phyloP scores from a whole-genome alignment of 768 basidiomycete species.

The Mrakia frigida region DNA sequence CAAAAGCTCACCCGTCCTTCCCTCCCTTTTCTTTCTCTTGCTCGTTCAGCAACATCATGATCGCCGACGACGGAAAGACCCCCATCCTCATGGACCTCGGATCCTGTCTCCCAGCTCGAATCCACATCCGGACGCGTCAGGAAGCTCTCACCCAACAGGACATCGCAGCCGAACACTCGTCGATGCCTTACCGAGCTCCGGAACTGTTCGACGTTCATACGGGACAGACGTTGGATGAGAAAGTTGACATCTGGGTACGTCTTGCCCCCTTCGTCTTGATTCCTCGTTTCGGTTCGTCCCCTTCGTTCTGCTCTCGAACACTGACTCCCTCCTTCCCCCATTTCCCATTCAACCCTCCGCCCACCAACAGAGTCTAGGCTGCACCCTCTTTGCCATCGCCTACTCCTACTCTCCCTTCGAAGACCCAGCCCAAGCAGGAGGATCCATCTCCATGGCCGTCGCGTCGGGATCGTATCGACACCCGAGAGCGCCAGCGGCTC shows the following conservation, averaged over 20 bases:
- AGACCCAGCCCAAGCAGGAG: constrained; percentile 26
- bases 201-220: constrained; percentile 98
- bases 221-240: constrained; percentile 76
- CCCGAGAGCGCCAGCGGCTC: constrained; percentile 25
- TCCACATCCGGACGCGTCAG: constrained; percentile 71
- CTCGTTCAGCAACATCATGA: neutral
- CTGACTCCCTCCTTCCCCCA: neutral
- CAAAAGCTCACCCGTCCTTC: neutral
- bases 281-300: neutral
- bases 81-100: constrained; percentile 99
- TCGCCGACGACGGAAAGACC: constrained; percentile 48
- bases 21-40: neutral
- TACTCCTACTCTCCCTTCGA: constrained; percentile 54
- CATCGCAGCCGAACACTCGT: constrained; percentile 93
- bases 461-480: constrained; percentile 48
- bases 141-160: constrained; percentile 86
- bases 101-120: constrained; percentile 69
- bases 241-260: constrained; percentile 92
- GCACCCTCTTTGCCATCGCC: constrained; percentile 87
- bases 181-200: constrained; percentile 97
- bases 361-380: constrained; percentile 73
- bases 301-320: neutral
- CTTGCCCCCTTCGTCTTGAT: neutral
- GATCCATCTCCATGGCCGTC: constrained; percentile 29
- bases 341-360: too few relatives aligned